A percentile compares a stretch with the other conserved stretches of the same genome.
phyloP scores from a whole-genome alignment of 1,139 yeast genomes.

The Scheffersomyces illinoinensis region DNA sequence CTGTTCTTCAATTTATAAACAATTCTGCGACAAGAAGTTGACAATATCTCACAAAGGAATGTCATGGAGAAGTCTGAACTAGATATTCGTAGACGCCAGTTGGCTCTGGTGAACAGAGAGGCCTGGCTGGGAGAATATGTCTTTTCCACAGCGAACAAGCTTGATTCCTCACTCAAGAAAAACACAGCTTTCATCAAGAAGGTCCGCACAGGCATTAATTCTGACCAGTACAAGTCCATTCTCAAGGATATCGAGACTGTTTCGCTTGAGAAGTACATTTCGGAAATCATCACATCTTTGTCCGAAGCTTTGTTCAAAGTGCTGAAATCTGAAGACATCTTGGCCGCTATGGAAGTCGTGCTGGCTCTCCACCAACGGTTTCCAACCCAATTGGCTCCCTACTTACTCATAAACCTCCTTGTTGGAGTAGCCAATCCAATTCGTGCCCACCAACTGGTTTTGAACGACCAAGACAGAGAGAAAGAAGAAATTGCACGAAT shows the following conservation, averaged over 20 bases:
- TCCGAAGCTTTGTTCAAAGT: conserved; percentile 63
- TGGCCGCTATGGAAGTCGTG: conserved; percentile 65
- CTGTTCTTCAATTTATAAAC: neutral
- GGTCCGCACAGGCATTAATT: conserved; percentile 56
- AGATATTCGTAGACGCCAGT: conserved; percentile 30
- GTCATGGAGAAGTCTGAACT: neutral
- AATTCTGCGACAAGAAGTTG: neutral
- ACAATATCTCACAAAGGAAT: neutral
- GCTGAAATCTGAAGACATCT: conserved; percentile 57
- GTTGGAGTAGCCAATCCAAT: conserved; percentile 43
- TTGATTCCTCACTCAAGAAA: conserved; percentile 81
- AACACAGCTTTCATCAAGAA: conserved; percentile 82
- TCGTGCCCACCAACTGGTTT: conserved; percentile 3
- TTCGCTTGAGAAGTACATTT: conserved; percentile 72
- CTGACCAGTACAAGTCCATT: conserved; percentile 44
- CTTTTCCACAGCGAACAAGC: conserved; percentile 28
- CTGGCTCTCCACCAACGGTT: conserved; percentile 82
- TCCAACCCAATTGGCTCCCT: conserved; percentile 50
- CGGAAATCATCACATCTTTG: conserved; percentile 66
- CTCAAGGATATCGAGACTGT: conserved; percentile 63
- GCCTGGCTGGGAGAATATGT: conserved; percentile 57
- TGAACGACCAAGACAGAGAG: conserved; percentile 24
- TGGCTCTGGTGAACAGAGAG: conserved; percentile 40
- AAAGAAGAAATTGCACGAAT: conserved; percentile 47
- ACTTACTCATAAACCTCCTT: conserved; percentile 49